Conservation (phyloP, 2,329 filamentous ascomycete genomes). For the Aspergillus fumigatiaffinis region DNA sequence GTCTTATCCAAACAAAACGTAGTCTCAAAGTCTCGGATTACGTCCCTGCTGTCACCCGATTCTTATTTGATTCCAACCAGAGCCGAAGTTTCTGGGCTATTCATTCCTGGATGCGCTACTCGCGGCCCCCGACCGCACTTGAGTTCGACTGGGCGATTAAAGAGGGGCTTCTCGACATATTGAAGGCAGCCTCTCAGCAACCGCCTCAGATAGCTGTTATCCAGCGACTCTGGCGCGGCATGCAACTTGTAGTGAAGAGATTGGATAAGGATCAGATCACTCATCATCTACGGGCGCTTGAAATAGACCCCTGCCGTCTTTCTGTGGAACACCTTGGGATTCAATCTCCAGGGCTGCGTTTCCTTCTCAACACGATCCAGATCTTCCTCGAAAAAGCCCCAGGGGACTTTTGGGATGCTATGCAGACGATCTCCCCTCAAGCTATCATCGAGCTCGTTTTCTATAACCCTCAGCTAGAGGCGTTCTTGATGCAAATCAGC, state of each 20-base stretch:
- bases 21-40: conserved; percentile 71
- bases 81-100: conserved; percentile 64
- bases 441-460: conserved; percentile 82
- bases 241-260: conserved; percentile 68
- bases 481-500: conserved; percentile 49
- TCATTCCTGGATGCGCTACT: conserved; percentile 63
- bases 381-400: conserved; percentile 70
- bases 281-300: conserved; percentile 73
- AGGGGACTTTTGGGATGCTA: conserved; percentile 81
- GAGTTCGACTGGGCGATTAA: conserved; percentile 88
- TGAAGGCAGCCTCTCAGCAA: conserved; percentile 58
- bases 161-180: conserved; percentile 64
- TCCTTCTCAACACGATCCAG: conserved; percentile 67
- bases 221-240: conserved; percentile 73
- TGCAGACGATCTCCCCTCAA: conserved; percentile 74
- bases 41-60: conserved; percentile 77
- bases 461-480: conserved; percentile 63
- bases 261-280: conserved; percentile 71
- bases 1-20: conserved; percentile 71
- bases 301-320: conserved; percentile 62
- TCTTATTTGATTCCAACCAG: conserved; percentile 72
- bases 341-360: conserved; percentile 60
- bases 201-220: conserved; percentile 54
- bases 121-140: conserved; percentile 59
- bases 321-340: conserved; percentile 64